These are phyloP conservation scores for Euphorbia celastroides DNA, from an alignment of 441 rosid species.

Conservation along the genomic window DNA sequence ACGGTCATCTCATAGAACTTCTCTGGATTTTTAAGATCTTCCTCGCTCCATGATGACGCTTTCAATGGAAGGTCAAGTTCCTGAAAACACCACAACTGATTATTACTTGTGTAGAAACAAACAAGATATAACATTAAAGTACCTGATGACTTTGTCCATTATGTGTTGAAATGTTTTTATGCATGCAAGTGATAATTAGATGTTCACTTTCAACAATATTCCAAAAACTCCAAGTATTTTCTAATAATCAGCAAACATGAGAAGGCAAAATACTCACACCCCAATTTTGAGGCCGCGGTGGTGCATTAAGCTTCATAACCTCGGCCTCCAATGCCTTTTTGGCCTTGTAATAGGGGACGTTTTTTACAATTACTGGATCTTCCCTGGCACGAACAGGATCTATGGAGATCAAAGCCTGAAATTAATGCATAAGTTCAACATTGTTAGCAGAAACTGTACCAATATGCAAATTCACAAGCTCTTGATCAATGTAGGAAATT, in stretches of 20 bases:
- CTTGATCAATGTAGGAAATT: background rate
- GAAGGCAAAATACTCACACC: constrained; percentile 73
- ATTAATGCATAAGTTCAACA: constrained; percentile 8
- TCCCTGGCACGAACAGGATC: constrained; percentile 82
- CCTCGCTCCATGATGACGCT: constrained; percentile 82
- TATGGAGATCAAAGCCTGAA: constrained; percentile 67
- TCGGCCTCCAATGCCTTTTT: constrained; percentile 72
- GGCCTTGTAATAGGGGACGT: constrained; percentile 76
- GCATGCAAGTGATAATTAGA: background rate
- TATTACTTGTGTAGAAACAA: constrained; percentile 2
- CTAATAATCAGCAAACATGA: background rate
- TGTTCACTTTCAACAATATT: background rate
- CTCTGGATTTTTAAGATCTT: constrained; percentile 68
- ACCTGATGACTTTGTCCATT: background rate
- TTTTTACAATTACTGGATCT: constrained; percentile 73
- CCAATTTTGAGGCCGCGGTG: constrained; percentile 85
- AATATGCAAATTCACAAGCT: background rate
- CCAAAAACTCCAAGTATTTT: background rate
- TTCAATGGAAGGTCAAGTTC: constrained; percentile 75
- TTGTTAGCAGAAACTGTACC: background rate
- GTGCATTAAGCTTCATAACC: constrained; percentile 66
- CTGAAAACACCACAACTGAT: constrained; percentile 38
- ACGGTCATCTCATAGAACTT: constrained; percentile 83
- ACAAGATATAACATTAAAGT: background rate
- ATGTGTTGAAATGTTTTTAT: background rate